Evolutionary conservation across 805 yeast species (phyloP).

Genomic region (Candida chilensis): DNA sequence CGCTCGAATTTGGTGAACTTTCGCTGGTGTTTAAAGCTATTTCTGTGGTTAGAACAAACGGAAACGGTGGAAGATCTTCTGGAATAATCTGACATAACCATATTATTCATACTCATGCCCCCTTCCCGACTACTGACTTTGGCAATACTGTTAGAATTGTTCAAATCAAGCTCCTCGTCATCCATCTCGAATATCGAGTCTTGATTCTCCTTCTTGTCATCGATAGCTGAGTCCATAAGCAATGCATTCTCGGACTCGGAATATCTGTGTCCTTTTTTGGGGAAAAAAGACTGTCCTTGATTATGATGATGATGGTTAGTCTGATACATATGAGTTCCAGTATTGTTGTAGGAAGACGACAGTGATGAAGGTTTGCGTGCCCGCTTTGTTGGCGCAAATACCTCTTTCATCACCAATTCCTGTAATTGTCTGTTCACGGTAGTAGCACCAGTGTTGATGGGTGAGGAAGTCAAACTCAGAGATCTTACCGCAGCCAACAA

Average conservation of each 20-base stretch:
- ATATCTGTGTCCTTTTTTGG: too few relatives aligned
- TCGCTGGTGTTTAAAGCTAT: slow-evolving; percentile 13
- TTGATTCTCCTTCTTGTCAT: too few relatives aligned
- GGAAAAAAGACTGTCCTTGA: too few relatives aligned
- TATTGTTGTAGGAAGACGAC: too few relatives aligned
- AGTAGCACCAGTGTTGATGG: slow-evolving; percentile 21
- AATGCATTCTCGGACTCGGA: too few relatives aligned
- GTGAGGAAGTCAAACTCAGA: slow-evolving; percentile 10
- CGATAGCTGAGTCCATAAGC: too few relatives aligned
- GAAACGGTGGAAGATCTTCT: not conserved
- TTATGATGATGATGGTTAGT: too few relatives aligned
- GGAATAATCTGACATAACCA: not conserved
- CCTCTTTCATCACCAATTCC: slow-evolving; percentile 65
- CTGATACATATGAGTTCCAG: too few relatives aligned
- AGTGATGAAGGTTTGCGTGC: too few relatives aligned
- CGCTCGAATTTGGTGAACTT: slow-evolving; percentile 58
- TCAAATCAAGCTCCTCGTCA: slow-evolving; percentile 1
- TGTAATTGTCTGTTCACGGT: slow-evolving; percentile 62
- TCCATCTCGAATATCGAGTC: slow-evolving; percentile 1
- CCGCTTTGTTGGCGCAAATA: slow-evolving; percentile 54
- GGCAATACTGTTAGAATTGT: too few relatives aligned
- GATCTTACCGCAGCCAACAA: not conserved
- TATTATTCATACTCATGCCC: too few relatives aligned
- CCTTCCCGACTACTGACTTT: too few relatives aligned
- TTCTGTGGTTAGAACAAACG: not conserved